Conservation (phyloP, 2,329 filamentous ascomycete species). For the Metarhizium anisopliae region DNA sequence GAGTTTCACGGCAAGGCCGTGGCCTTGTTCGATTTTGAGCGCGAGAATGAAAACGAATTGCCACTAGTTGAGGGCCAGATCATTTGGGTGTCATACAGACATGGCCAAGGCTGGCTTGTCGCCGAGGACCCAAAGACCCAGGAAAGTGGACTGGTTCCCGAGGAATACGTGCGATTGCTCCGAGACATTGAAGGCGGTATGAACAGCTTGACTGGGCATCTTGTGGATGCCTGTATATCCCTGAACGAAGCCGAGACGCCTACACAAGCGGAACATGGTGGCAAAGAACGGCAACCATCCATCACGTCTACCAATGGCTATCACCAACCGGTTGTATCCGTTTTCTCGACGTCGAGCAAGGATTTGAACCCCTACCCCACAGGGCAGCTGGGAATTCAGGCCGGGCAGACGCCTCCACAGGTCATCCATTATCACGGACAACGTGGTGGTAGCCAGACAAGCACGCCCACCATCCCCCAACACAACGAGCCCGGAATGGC, state of each 20-base stretch:
- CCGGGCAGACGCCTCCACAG: conserved; percentile 54
- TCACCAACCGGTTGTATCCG: conserved; percentile 58
- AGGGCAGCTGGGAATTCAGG: conserved; percentile 52
- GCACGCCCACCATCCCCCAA: conserved; percentile 49
- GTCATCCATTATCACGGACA: conserved; percentile 61
- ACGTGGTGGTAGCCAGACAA: conserved; percentile 57
- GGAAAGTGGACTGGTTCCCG: conserved; percentile 89
- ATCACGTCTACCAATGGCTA: conserved; percentile 50
- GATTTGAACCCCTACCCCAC: conserved; percentile 61
- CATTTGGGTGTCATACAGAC: conserved; percentile 90
- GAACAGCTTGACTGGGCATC: conserved; percentile 58
- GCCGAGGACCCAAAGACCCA: conserved; percentile 91
- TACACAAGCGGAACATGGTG: conserved; percentile 48
- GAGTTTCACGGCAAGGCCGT: conserved; percentile 97
- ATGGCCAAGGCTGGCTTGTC: conserved; percentile 95
- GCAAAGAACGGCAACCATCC: conserved; percentile 35
- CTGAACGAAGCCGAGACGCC: conserved; percentile 52
- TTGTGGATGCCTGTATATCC: conserved; percentile 40
- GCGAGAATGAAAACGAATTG: conserved; percentile 94
- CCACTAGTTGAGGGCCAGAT: conserved; percentile 90
- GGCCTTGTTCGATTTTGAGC: conserved; percentile 86
- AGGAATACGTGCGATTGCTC: conserved; percentile 89
- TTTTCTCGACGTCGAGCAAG: conserved; percentile 62
- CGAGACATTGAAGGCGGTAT: conserved; percentile 89
- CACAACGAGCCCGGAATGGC: conserved; percentile 39